phyloP scores from a whole-genome alignment of 2,329 filamentous ascomycete genomes.

The Didymella arachidicola region DNA sequence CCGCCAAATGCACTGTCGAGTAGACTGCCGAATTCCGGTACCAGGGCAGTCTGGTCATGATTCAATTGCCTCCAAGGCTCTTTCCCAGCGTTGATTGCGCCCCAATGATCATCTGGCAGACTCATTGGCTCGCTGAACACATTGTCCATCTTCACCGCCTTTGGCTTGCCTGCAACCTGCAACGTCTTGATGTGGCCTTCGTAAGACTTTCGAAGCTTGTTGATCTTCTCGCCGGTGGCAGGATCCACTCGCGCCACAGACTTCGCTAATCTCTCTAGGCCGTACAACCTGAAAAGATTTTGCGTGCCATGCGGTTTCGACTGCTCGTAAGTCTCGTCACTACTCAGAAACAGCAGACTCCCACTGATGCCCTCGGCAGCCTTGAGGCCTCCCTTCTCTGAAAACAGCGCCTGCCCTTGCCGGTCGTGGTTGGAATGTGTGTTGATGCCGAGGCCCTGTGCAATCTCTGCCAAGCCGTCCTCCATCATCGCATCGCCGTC shows the following conservation, averaged over 20 bases:
- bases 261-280: constrained; percentile 62
- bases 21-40: constrained; percentile 39
- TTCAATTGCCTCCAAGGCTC: constrained; percentile 47
- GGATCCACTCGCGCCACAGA: constrained; percentile 68
- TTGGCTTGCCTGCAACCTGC: constrained; percentile 59
- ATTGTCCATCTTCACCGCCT: constrained; percentile 53
- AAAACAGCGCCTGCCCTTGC: constrained; percentile 45
- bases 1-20: constrained; percentile 52
- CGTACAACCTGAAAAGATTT: constrained; percentile 67
- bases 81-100: constrained; percentile 49
- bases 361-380: constrained; percentile 43
- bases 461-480: constrained; percentile 43
- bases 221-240: constrained; percentile 69
- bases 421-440: constrained; percentile 58
- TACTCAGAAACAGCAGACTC: constrained; percentile 47
- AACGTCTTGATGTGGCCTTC: constrained; percentile 61
- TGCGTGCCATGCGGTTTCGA: constrained; percentile 65
- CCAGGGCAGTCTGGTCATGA: constrained; percentile 38
- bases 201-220: constrained; percentile 67
- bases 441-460: constrained; percentile 44
- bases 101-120: constrained; percentile 53
- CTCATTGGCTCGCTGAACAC: constrained; percentile 48
- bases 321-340: constrained; percentile 48
- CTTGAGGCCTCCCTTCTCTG: constrained; percentile 36
- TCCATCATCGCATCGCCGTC: constrained; percentile 55